phyloP scores from a whole-genome alignment of 2,329 filamentous ascomycete genomes.

The Trichoderma simmonsii region DNA sequence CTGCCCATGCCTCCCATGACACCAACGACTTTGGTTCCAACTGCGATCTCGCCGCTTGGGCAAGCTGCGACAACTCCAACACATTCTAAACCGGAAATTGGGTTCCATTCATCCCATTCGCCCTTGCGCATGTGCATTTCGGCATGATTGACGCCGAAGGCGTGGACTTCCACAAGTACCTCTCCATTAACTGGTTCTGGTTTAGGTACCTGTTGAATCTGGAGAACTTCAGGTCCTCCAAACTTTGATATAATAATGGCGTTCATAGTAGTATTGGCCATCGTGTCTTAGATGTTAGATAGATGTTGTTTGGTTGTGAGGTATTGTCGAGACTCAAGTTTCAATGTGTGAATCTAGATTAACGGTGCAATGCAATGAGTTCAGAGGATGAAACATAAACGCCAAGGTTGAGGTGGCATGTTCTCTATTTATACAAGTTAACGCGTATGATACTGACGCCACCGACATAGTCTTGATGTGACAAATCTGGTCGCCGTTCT shows the following conservation, averaged over 20 bases:
- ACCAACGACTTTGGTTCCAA: slow-evolving; percentile 34
- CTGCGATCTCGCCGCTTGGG: slow-evolving; percentile 32
- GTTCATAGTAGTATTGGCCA: slow-evolving; percentile 4
- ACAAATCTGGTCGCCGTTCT: not conserved
- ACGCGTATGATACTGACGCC: not conserved
- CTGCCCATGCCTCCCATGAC: slow-evolving; percentile 45
- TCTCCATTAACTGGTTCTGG: slow-evolving; percentile 26
- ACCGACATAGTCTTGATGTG: not conserved
- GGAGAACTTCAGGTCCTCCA: slow-evolving; percentile 1
- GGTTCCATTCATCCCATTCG: slow-evolving; percentile 39
- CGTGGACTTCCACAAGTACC: slow-evolving; percentile 36
- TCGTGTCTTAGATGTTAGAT: not conserved
- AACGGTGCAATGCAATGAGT: not conserved
- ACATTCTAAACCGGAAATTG: slow-evolving; percentile 40
- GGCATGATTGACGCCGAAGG: slow-evolving; percentile 44
- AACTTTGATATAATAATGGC: slow-evolving; percentile 14
- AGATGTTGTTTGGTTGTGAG: not conserved
- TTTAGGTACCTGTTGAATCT: slow-evolving; percentile 8
- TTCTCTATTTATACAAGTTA: not conserved
- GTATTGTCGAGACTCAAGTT: not conserved
- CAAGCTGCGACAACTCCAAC: slow-evolving; percentile 39
- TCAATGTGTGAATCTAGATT: not conserved
- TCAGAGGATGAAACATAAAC: not conserved
- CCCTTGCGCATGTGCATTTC: slow-evolving; percentile 46
- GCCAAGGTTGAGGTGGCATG: too few species aligned